These are phyloP conservation scores for Vanrija pseudolonga DNA, from an alignment of 1,284 basidiomycete genomes.

Conservation along the genomic window DNA sequence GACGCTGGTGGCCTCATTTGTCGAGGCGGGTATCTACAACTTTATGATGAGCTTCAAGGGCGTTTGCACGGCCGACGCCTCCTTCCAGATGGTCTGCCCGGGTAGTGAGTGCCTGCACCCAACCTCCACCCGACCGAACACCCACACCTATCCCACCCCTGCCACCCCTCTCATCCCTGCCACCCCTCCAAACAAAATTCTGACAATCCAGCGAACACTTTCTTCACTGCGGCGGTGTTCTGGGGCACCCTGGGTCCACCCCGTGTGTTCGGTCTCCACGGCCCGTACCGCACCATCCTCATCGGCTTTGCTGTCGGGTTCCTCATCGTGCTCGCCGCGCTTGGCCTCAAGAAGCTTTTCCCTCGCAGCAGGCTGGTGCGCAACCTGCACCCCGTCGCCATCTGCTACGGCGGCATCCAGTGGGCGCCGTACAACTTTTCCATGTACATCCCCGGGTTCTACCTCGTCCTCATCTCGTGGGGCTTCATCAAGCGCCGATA, in stretches of 20 bases:
- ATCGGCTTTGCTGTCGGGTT: slow-evolving; percentile 70
- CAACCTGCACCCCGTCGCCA: slow-evolving; percentile 11
- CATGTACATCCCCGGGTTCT: background rate
- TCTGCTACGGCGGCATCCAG: slow-evolving; percentile 5
- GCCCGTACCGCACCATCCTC: slow-evolving; percentile 58
- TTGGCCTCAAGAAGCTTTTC: slow-evolving; percentile 2
- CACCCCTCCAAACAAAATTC: background rate
- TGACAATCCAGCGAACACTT: slow-evolving; percentile 6
- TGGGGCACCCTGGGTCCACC: slow-evolving; percentile 75
- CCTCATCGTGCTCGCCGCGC: slow-evolving; percentile 51
- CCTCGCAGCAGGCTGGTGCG: slow-evolving; percentile 4
- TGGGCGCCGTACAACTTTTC: slow-evolving; percentile 26
- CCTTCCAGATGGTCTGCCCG: slow-evolving; percentile 23
- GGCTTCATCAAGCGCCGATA: slow-evolving; percentile 28
- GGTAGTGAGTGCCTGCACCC: background rate
- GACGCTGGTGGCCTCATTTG: slow-evolving; percentile 54
- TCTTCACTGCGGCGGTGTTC: slow-evolving; percentile 54
- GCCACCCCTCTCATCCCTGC: too few relatives aligned
- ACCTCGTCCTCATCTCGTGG: slow-evolving; percentile 24
- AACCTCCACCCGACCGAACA: too few relatives aligned
- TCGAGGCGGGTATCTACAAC: slow-evolving; percentile 23
- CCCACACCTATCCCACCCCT: too few relatives aligned
- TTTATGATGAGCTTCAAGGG: slow-evolving; percentile 24
- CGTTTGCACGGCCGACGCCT: slow-evolving; percentile 24
- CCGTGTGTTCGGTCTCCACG: slow-evolving; percentile 64